phyloP scores from a whole-genome alignment of 352 stramenopile species.

The Blastocystis sp. region DNA sequence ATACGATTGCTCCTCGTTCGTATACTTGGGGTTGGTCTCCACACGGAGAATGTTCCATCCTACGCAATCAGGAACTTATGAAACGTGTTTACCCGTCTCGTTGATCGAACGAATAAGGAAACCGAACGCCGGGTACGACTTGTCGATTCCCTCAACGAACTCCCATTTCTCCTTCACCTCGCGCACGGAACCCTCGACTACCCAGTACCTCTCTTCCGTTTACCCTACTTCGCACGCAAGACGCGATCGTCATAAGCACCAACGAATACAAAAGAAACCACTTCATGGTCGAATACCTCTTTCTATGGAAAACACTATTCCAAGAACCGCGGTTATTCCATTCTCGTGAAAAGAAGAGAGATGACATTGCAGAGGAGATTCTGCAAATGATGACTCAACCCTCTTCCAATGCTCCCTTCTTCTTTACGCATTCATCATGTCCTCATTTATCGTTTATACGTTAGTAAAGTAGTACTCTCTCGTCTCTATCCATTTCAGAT shows the following conservation, averaged over 20 bases:
- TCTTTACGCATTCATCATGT: too few relatives aligned
- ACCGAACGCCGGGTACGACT: not conserved
- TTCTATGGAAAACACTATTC: not conserved
- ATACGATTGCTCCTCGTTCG: conserved; percentile 62
- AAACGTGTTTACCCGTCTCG: not conserved
- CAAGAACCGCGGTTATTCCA: not conserved
- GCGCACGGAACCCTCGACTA: conserved; percentile 27
- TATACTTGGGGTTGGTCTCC: conserved; percentile 53
- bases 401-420: too few relatives aligned
- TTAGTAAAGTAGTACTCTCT: not conserved
- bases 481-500: not conserved
- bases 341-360: too few relatives aligned
- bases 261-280: not conserved
- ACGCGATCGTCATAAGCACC: not conserved
- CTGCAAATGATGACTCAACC: too few relatives aligned
- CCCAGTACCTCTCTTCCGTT: not conserved
- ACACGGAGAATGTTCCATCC: conserved; percentile 52
- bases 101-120: conserved; percentile 6
- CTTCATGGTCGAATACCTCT: conserved; percentile 15
- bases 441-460: too few relatives aligned
- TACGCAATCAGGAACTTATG: not conserved
- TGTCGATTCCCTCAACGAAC: not conserved
- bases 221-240: not conserved
- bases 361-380: too few relatives aligned
- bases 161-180: conserved; percentile 9